Percentiles rank a stretch among this genome's conserved stretches.
Evolutionary conservation across 495 filamentous ascomycete species (phyloP).

Genomic region (Annulohypoxylon nitens): DNA sequence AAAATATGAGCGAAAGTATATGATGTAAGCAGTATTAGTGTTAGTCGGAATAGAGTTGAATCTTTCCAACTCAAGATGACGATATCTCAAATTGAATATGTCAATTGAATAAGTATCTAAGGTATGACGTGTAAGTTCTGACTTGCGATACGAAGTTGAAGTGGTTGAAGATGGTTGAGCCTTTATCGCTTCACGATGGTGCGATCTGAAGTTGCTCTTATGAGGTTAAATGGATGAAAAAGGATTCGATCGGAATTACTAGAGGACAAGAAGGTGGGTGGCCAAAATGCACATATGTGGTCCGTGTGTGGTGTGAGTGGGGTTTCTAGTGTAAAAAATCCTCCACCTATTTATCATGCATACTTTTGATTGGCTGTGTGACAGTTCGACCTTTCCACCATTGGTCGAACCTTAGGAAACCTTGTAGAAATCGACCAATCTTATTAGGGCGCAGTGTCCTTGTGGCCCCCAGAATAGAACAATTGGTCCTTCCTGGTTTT

Average conservation of each 20-base stretch:
- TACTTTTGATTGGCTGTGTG: conserved; percentile 33
- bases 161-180: not conserved
- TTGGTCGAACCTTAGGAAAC: conserved; percentile 17
- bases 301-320: conserved; percentile 28
- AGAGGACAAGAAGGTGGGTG: conserved; percentile 21
- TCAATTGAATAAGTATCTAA: not conserved
- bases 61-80: not conserved
- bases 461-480: conserved; percentile 29
- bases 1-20: not conserved
- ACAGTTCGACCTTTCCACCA: conserved; percentile 16
- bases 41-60: not conserved
- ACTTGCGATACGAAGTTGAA: conserved; percentile 1
- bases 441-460: conserved; percentile 37
- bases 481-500: not conserved
- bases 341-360: conserved; percentile 16
- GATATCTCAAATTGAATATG: not conserved
- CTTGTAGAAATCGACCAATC: conserved; percentile 21
- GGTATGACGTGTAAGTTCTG: not conserved
- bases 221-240: conserved; percentile 10
- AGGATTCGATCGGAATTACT: not conserved
- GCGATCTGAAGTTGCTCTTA: conserved; percentile 12
- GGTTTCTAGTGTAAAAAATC: conserved; percentile 14
- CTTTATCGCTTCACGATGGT: not conserved
- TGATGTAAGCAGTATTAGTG: not conserved
- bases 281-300: conserved; percentile 8